Base-by-base conservation (phyloP, 1,139 yeast species). In the Geotrichum citri-aurantii region DNA sequence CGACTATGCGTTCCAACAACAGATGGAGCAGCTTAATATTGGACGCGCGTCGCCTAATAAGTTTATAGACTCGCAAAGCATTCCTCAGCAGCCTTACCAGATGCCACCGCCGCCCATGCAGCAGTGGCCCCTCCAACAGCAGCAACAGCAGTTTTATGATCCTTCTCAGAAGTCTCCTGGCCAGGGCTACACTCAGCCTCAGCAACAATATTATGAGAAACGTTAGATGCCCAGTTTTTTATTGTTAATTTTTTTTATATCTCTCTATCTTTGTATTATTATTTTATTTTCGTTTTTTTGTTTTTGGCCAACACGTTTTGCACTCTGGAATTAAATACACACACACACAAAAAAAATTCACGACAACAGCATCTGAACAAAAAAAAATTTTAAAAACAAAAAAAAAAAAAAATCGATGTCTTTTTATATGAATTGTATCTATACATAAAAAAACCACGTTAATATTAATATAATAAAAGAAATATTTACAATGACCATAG, bases 11-110 rank as follows among this genome's bases (percentile, higher is more conserved):
- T 10, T 56, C 5, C 59, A 56, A 37, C 55, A 48, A 12, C 59
- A 56, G 29, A 51, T 56, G 55, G 59, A 56, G 29, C 54, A 51
- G 40, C 26, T 56, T 24, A 46, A 55, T 17, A 31, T 56, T 47
- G 59, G 59, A 14, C 46, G 59, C 17, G 40, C 52, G 14, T 56
- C 59, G 11, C 55, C 59, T 8, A 56, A 49, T 52, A 56, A 51
- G 42, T 56, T 23, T 33, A 23, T 31, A 14, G 58, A 55, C 17
- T 49, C 23, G 14, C 55, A 27, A 27, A 51, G 51, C 11, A 29
- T 44, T 19, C 29, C 27, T 8, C 42, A 12, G 21, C 42, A 37
- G 17, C 23, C 49, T 26, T 14, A 17, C 11, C 48, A 37, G 8
- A 26, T 29, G 40, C 42, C 50, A 12, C 27, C 51, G 17, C 23